These are phyloP conservation scores for Abortiporus biennis DNA, from an alignment of 1,284 basidiomycete species.

Conservation along the genomic window DNA sequence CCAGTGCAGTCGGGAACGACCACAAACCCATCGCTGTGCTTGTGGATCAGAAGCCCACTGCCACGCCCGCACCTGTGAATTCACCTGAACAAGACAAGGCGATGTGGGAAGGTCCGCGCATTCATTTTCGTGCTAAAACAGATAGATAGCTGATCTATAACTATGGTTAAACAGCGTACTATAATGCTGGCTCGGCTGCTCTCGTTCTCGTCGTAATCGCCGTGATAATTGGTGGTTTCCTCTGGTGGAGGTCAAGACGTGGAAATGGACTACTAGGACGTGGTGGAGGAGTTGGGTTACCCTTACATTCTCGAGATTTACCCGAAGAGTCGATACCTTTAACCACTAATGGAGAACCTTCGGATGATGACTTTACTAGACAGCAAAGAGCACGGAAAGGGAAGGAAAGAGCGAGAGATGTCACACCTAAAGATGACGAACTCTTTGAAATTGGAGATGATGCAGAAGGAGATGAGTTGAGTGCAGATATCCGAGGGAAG, in stretches of 20 bases:
- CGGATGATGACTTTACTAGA: slow-evolving; percentile 8
- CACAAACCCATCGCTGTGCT: slow-evolving; percentile 53
- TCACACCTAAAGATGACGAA: slow-evolving; percentile 21
- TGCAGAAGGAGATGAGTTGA: slow-evolving; percentile 32
- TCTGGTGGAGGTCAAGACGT: slow-evolving; percentile 67
- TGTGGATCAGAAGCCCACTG: slow-evolving; percentile 34
- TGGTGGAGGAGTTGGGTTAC: too few relatives aligned
- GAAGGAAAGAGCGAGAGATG: slow-evolving; percentile 30
- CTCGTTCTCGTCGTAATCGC: slow-evolving; percentile 76
- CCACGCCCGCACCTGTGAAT: too few relatives aligned
- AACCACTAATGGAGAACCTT: slow-evolving; percentile 23
- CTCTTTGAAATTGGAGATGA: slow-evolving; percentile 46
- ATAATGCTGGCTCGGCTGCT: slow-evolving; percentile 86
- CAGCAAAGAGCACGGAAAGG: slow-evolving; percentile 27
- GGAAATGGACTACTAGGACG: slow-evolving; percentile 26
- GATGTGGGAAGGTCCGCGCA: slow-evolving; percentile 74
- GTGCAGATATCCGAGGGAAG: too few relatives aligned
- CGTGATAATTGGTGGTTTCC: slow-evolving; percentile 62
- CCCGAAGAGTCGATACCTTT: slow-evolving; percentile 52
- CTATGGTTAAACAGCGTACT: slow-evolving; percentile 56
- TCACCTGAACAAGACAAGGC: slow-evolving; percentile 71
- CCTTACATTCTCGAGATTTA: slow-evolving; percentile 32
- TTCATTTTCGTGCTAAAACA: background rate
- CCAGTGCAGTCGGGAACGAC: slow-evolving; percentile 69
- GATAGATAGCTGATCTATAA: slow-evolving; percentile 1